Evolutionary conservation across 148 eudicot species (phyloP), one percentile per base, ranked within the genome.

Genomic region (Camellia granthamiana): DNA sequence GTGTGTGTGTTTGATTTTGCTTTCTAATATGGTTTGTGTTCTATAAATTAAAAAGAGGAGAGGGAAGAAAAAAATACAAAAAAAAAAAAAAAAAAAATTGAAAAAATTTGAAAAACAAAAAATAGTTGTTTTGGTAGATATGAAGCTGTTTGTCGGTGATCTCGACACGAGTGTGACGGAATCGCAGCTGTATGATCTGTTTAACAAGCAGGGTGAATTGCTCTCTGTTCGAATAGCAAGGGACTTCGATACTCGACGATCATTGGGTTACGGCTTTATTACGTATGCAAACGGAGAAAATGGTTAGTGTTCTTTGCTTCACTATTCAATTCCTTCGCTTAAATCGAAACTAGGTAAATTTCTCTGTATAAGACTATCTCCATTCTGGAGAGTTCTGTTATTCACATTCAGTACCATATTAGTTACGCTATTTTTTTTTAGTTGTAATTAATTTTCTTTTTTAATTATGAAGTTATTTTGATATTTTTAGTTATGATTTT

Each of bases 261-360:
- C 94, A 6, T 93, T 94, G 60, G 92, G 93, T 6, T 94, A 92
- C 73, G 97, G 94, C 2, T 94, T 90, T 77, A 94, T 94, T 92
- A 90, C 75, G 30, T 94, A 66, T 72, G 83, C 62, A 13, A 82
- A 56, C 79, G 91, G 89, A 1, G 91, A 84, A 47, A 89, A 88
- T 84, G 98, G 98, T 78, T 78, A 69, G 38, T 30, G 74, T 69
- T 69, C 14, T n/a, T 47, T 51, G 38, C 14, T 41, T 54, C 58
- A 61, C 1, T 56, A 6, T 72, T 54, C 7, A 62, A 55, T 78
- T 23, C 1, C 3, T 44, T 65, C 54, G 4, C 47, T 21, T 76
- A 30, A 30, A 30, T 30, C 1, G 38, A 30, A 30, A 1, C 38
- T 30, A 1, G 38, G 0, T 30, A 30, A 30, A 30, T 30, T 30